These are phyloP conservation scores for Mycena pura DNA, from an alignment of 768 basidiomycete genomes.

Conservation along the genomic window DNA sequence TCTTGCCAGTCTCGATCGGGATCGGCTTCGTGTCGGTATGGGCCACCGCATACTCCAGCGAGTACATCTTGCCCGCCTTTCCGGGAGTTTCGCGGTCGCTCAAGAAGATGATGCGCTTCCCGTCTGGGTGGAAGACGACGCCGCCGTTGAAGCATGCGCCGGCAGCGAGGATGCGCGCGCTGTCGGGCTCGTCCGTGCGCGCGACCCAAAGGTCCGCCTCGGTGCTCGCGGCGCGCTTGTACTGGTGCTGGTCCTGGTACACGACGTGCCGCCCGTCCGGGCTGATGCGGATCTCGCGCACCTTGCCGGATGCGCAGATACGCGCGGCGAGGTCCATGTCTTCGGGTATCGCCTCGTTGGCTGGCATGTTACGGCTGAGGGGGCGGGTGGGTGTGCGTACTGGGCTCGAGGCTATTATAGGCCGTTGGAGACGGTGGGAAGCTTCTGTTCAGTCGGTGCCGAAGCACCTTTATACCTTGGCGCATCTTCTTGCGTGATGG, in stretches of 20 bases:
- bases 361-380: not conserved
- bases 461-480: not conserved
- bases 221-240: slow-evolving; percentile 29
- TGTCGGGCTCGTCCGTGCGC: slow-evolving; percentile 30
- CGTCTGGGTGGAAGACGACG: slow-evolving; percentile 42
- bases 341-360: not conserved
- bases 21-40: slow-evolving; percentile 12
- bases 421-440: not conserved
- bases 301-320: slow-evolving; percentile 37
- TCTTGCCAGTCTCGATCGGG: slow-evolving; percentile 24
- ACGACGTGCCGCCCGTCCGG: slow-evolving; percentile 37
- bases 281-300: slow-evolving; percentile 43
- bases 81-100: slow-evolving; percentile 39
- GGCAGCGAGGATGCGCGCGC: slow-evolving; percentile 36
- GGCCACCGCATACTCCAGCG: slow-evolving; percentile 23
- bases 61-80: slow-evolving; percentile 32
- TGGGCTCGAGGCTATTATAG: too few species aligned
- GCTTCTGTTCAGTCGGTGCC: not conserved
- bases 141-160: slow-evolving; percentile 37
- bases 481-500: not conserved
- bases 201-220: slow-evolving; percentile 42
- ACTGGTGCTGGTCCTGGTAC: slow-evolving; percentile 42
- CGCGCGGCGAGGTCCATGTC: slow-evolving; percentile 27
- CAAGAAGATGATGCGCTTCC: slow-evolving; percentile 36
- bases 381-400: not conserved